phyloP scores from a whole-genome alignment of 2,329 filamentous ascomycete species.

The Zalaria sp. region DNA sequence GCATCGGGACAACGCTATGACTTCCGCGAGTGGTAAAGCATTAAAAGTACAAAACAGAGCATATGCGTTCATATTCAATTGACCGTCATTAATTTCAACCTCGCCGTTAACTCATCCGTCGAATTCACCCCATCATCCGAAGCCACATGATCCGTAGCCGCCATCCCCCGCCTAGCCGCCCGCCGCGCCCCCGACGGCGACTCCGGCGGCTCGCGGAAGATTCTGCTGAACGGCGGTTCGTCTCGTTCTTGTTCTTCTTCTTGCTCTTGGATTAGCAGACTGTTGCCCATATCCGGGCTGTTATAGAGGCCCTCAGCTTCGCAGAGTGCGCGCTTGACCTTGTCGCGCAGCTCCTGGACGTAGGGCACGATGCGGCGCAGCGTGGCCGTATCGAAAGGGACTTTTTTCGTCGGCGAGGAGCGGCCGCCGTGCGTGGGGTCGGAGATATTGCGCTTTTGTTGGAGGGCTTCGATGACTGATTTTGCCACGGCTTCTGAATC shows the following conservation, averaged over 20 bases:
- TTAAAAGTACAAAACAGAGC: no score
- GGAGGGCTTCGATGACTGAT: conserved; percentile 47
- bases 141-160: conserved; percentile 2
- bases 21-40: no score
- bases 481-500: conserved; percentile 46
- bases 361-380: conserved; percentile 47
- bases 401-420: conserved; percentile 31
- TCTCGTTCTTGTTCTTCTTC: conserved; percentile 2
- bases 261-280: conserved; percentile 8
- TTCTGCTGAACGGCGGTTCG: conserved; percentile 20
- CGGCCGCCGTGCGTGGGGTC: conserved; percentile 12
- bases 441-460: conserved; percentile 18
- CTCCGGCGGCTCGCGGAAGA: conserved; percentile 15
- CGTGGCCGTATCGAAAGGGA: conserved; percentile 53
- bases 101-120: conserved; percentile 10
- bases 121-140: conserved; percentile 6
- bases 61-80: conserved; percentile 4
- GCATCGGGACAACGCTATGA: no score
- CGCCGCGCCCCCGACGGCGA: conserved; percentile 4
- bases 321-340: conserved; percentile 32
- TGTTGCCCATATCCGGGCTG: conserved; percentile 20
- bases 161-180: conserved; percentile 4
- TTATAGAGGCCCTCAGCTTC: conserved; percentile 33
- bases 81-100: conserved; percentile 13
- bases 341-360: conserved; percentile 31